Percentiles rank a stretch among this genome's conserved stretches.
Conservation (phyloP, 2,329 filamentous ascomycete genomes). For the Plenodomus tracheiphilus region DNA sequence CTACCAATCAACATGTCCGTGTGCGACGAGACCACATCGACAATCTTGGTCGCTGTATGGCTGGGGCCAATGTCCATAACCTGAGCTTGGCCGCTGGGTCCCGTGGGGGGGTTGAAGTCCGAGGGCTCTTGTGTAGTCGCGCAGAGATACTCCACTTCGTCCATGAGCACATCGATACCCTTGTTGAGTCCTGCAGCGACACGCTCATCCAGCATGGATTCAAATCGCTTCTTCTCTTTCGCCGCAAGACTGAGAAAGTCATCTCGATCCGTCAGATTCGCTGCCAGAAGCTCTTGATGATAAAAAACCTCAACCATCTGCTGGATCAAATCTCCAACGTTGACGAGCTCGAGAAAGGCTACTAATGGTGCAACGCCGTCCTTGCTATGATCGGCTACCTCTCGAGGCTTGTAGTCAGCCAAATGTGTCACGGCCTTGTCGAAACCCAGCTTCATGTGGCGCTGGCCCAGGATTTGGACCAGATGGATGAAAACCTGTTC, state of each 20-base stretch:
- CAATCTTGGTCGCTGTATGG: constrained; percentile 75
- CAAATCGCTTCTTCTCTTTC: constrained; percentile 96
- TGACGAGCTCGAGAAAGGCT: constrained; percentile 95
- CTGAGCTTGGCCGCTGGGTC: constrained; percentile 36
- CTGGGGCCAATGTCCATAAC: constrained; percentile 71
- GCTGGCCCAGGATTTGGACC: constrained; percentile 79
- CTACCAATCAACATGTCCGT: constrained; percentile 92
- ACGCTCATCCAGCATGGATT: constrained; percentile 97
- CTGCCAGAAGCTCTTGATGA: constrained; percentile 84
- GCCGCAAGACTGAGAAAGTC: constrained; percentile 92
- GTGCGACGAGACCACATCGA: constrained; percentile 83
- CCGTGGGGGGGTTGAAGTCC: constrained; percentile 79
- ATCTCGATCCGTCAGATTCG: constrained; percentile 84
- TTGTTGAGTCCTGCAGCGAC: constrained; percentile 96
- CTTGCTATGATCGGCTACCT: constrained; percentile 71
- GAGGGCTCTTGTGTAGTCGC: constrained; percentile 83
- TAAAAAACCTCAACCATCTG: constrained; percentile 99
- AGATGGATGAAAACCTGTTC: constrained; percentile 84
- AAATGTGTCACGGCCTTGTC: constrained; percentile 90
- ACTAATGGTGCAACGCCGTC: constrained; percentile 85
- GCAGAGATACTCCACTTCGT: constrained; percentile 94
- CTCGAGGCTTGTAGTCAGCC: constrained; percentile 85
- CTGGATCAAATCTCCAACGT: constrained; percentile 95
- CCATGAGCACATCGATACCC: constrained; percentile 97
- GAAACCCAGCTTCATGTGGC: constrained; percentile 91